phyloP scores from a whole-genome alignment of 257 asterid species.

The Solanum ossicruentum region DNA sequence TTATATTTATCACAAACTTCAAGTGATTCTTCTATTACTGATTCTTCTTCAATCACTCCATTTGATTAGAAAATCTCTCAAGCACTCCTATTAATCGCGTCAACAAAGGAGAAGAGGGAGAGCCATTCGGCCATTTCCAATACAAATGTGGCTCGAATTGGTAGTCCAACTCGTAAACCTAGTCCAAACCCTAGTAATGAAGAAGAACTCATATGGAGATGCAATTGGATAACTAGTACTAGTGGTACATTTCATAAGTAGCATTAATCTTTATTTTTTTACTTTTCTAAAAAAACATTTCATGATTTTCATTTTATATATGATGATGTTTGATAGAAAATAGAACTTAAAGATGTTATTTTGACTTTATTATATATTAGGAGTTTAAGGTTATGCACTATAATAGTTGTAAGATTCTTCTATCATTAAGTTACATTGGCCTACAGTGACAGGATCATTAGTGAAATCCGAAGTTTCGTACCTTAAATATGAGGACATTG shows the following conservation, averaged over 20 bases:
- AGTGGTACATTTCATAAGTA: constrained; percentile 39
- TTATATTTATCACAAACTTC: constrained; percentile 70
- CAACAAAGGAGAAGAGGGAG: constrained; percentile 17
- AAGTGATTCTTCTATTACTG: constrained; percentile 51
- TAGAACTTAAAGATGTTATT: neutral
- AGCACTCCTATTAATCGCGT: constrained; percentile 35
- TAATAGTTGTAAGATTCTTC: neutral
- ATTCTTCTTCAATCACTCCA: constrained; percentile 23
- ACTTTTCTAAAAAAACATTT: neutral
- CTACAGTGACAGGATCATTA: neutral
- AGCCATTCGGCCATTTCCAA: neutral
- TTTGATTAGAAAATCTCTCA: constrained; percentile 40
- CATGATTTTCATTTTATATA: neutral
- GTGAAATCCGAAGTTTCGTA: too few relatives aligned
- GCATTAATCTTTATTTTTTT: neutral
- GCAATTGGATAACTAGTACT: constrained; percentile 71
- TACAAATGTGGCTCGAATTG: constrained; percentile 15
- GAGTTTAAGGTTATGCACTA: neutral
- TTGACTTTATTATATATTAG: neutral
- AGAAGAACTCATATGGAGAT: constrained; percentile 47
- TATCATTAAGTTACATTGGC: neutral
- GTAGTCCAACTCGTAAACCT: neutral
- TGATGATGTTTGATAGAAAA: too few relatives aligned
- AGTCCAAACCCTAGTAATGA: constrained; percentile 16
- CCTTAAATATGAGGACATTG: too few relatives aligned